A percentile compares a stretch with the other conserved stretches of the same genome.
These are phyloP conservation scores for Sporothrix phasma DNA, from an alignment of 2,329 filamentous ascomycete species.

Conservation along the genomic window DNA sequence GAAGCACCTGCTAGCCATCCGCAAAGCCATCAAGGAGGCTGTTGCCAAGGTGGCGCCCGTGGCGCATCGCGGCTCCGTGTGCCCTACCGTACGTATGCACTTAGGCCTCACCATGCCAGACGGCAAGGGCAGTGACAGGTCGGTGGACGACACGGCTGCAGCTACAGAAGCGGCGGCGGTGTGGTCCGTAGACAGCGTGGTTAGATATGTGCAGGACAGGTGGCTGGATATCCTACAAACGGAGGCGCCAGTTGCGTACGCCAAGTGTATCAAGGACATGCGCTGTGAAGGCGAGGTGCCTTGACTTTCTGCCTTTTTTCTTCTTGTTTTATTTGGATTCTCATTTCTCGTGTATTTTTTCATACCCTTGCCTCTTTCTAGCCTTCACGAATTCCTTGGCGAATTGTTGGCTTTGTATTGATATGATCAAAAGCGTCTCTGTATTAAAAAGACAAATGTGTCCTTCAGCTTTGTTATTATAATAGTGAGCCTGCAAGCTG, in stretches of 20 bases:
- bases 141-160: not conserved
- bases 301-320: not conserved
- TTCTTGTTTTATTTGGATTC: not conserved
- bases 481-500: not conserved
- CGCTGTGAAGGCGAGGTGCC: not conserved
- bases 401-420: not conserved
- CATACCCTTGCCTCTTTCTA: not conserved
- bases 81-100: constrained; percentile 35
- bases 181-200: constrained; percentile 34
- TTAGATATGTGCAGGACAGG: constrained; percentile 32
- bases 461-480: not conserved
- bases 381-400: not conserved
- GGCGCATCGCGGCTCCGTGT: constrained; percentile 27
- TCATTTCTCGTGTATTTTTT: not conserved
- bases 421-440: not conserved
- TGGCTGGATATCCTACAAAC: constrained; percentile 27
- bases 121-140: too few species aligned
- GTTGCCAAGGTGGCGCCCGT: constrained; percentile 22
- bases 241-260: constrained; percentile 6
- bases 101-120: not conserved
- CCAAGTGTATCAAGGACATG: not conserved
- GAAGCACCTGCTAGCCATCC: constrained; percentile 34
- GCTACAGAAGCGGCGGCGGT: constrained; percentile 21
- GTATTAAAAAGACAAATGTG: not conserved
- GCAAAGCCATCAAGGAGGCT: constrained; percentile 23